Evolutionary conservation across 371 early-diverging fungal genomes (phyloP), one percentile per base, ranked within the genome.

Genomic region (Amoeboaphelidium protococcarum): DNA sequence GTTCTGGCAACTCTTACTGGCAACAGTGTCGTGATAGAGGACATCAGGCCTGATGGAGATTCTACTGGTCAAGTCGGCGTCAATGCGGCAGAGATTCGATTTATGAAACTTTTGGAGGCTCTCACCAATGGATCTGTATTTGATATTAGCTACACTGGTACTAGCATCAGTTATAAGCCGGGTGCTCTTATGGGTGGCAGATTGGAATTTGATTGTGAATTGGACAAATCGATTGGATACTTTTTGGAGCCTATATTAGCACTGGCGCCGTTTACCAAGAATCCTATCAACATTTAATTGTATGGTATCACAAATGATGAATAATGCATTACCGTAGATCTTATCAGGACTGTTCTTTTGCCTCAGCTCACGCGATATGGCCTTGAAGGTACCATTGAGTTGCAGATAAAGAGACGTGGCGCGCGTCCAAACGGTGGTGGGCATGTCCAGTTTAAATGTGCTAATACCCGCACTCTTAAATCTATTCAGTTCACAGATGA

Each of bases 371-470:
- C 69, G 51, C 64, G 76, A 53, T 92, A 79, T 67, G 92, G 88
- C 13, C 67, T 86, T 22, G 79, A 76, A 31, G 23, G 23, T n/a
- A 74, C 69, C 12, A 20, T 42, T 26, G 43, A 51, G 23, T 46
- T 62, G 41, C 49, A 56, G 66, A 82, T 96, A 48, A 69, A 70
- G 23, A 82, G 76, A 52, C 71, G 96, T 45, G 98, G 96, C 13
- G 83, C 91, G 25, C 73, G 78, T n/a, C 96, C 96, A 12, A 61
- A 75, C 43, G 98, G 95, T 47, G 89, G 96, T 2, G 96, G 98
- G 47, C 79, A 83, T 52, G 73, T 92, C 44, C 58, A 63, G 25
- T 88, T 98, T 56, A 65, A 68, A 19, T 87, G 90, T 59, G 78
- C 82, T 2, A 68, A 68, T 43, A 70, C 89, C 44, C 73, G 80